Conservation (phyloP, 495 filamentous ascomycete genomes). For the Penicillium maclennaniae region DNA sequence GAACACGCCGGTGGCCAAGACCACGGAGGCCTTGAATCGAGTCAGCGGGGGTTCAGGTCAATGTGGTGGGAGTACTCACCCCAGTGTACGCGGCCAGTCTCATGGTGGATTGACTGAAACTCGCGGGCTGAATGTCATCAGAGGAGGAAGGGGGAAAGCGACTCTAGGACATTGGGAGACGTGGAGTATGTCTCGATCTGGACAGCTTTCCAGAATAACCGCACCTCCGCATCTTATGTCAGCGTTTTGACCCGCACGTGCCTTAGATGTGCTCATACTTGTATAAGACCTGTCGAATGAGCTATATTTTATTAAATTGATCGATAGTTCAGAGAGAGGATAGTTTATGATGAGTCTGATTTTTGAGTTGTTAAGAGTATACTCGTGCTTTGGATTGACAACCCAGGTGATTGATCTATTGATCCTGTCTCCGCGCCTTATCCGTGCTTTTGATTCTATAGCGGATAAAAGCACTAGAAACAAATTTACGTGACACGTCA, state of each 20-base stretch:
- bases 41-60: slow-evolving; percentile 15
- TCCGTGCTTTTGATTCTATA: too few species aligned
- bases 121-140: slow-evolving; percentile 31
- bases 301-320: not conserved
- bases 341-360: not conserved
- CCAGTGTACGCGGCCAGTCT: slow-evolving; percentile 52
- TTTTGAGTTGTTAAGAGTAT: not conserved
- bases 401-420: too few species aligned
- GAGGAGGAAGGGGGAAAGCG: slow-evolving; percentile 18
- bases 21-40: slow-evolving; percentile 59
- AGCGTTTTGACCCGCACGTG: slow-evolving; percentile 21
- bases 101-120: slow-evolving; percentile 35
- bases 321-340: not conserved
- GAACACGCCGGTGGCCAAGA: slow-evolving; percentile 76
- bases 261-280: not conserved
- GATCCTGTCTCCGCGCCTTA: too few species aligned
- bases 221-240: slow-evolving; percentile 37
- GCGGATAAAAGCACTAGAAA: too few species aligned
- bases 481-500: too few species aligned
- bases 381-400: too few species aligned
- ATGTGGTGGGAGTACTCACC: slow-evolving; percentile 31
- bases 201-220: slow-evolving; percentile 37
- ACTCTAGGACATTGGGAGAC: slow-evolving; percentile 20
- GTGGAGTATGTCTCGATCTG: slow-evolving; percentile 28
- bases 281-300: not conserved